These are phyloP conservation scores for Wallemia ichthyophaga DNA, from an alignment of 1,284 basidiomycete genomes.

Conservation along the genomic window DNA sequence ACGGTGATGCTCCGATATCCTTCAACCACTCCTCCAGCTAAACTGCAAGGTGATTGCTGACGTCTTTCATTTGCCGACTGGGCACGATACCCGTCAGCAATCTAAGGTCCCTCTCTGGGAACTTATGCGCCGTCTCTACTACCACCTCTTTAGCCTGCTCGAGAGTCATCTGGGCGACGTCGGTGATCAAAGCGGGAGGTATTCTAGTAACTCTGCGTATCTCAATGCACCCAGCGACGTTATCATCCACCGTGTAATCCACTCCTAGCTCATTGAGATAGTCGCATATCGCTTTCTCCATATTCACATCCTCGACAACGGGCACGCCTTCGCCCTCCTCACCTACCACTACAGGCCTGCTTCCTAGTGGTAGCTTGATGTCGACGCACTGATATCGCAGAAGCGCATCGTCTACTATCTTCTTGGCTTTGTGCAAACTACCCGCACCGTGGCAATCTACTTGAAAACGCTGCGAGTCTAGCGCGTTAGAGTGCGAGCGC, in stretches of 20 bases:
- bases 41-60: neutral
- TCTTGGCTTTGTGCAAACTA: neutral
- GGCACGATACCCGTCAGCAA: neutral
- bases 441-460: neutral
- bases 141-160: neutral
- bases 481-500: neutral
- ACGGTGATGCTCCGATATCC: neutral
- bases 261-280: neutral
- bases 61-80: neutral
- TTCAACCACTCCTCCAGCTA: neutral
- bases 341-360: neutral
- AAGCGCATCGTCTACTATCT: neutral
- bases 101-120: neutral
- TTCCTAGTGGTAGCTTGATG: neutral
- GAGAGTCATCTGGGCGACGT: neutral
- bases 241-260: neutral
- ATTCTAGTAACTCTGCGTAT: neutral
- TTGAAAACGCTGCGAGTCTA: neutral
- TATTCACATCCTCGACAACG: neutral
- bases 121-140: neutral
- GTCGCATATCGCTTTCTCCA: neutral
- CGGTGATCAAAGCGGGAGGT: neutral
- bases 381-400: neutral
- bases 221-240: neutral
- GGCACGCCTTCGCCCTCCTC: neutral